Conservation (phyloP, 1,284 basidiomycete species). For the Rhizoctonia solani region DNA sequence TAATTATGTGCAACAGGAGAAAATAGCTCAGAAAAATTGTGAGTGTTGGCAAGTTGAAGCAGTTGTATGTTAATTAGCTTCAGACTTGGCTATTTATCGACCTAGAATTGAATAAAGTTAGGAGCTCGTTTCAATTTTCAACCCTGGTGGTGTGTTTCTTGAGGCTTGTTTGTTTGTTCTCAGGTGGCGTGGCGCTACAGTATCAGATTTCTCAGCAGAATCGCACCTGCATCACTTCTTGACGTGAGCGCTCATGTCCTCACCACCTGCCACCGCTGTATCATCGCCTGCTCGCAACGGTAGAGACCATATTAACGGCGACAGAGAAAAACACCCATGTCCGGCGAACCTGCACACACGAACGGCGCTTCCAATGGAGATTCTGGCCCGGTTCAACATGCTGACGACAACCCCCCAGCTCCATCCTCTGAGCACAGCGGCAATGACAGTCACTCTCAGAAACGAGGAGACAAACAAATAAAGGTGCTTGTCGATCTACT, state of each 20-base stretch:
- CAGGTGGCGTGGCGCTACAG: slow-evolving; percentile 2
- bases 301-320: slow-evolving; percentile 5
- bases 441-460: background rate
- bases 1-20: too few relatives aligned
- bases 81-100: too few relatives aligned
- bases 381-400: slow-evolving; percentile 18
- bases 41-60: too few relatives aligned
- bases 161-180: slow-evolving; percentile 25
- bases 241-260: slow-evolving; percentile 29
- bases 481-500: slow-evolving; percentile 79
- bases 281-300: slow-evolving; percentile 30
- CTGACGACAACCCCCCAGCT: slow-evolving; percentile 25
- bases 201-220: slow-evolving; percentile 31
- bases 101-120: too few relatives aligned
- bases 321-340: slow-evolving; percentile 21
- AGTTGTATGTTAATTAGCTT: too few relatives aligned
- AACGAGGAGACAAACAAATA: slow-evolving; percentile 69
- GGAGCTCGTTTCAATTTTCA: slow-evolving; percentile 22
- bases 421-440: slow-evolving; percentile 24
- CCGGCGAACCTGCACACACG: background rate
- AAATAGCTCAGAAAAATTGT: too few relatives aligned
- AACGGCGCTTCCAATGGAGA: background rate
- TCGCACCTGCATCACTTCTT: slow-evolving; percentile 1
- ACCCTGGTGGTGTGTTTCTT: background rate
- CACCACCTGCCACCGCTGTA: slow-evolving; percentile 27